Conservation (phyloP, 2,329 filamentous ascomycete species). For the Apiospora pterosperma region DNA sequence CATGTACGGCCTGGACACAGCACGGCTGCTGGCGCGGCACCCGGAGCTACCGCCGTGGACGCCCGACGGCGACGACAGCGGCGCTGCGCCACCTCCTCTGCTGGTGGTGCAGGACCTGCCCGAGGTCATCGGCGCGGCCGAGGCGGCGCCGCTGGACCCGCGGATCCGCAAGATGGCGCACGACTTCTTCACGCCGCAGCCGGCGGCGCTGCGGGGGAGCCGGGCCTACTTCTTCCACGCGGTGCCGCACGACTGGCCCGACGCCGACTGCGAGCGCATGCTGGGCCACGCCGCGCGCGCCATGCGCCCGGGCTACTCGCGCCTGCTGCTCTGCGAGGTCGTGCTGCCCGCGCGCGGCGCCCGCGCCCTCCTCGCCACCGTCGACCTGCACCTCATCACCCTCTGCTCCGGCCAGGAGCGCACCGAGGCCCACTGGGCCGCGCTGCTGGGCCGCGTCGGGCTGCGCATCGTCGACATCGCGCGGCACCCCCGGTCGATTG, state of each 20-base stretch:
- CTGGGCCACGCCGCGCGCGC: constrained; percentile 42
- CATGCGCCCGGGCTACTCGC: constrained; percentile 46
- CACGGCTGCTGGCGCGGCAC: constrained; percentile 26
- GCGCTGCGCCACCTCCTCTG: no score
- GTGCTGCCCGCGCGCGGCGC: neutral
- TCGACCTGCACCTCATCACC: neutral
- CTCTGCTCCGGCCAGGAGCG: neutral
- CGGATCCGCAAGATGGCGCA: constrained; percentile 23
- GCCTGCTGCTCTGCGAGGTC: constrained; percentile 27
- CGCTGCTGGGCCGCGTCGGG: neutral
- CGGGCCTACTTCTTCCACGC: constrained; percentile 29
- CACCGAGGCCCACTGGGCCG: neutral
- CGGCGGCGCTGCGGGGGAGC: no score
- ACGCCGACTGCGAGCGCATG: constrained; percentile 27
- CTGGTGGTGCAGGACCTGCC: constrained; percentile 38
- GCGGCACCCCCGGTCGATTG: neutral
- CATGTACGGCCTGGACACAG: constrained; percentile 34
- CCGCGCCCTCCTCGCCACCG: neutral
- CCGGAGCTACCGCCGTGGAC: constrained; percentile 19
- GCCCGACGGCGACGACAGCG: constrained; percentile 25
- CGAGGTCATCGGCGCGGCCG: no score
- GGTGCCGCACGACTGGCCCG: constrained; percentile 37
- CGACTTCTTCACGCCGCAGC: constrained; percentile 29
- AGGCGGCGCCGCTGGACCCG: no score
- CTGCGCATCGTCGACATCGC: neutral